These are phyloP conservation scores for Phytophthora megakarya DNA, from an alignment of 352 stramenopile species.

Conservation along the genomic window DNA sequence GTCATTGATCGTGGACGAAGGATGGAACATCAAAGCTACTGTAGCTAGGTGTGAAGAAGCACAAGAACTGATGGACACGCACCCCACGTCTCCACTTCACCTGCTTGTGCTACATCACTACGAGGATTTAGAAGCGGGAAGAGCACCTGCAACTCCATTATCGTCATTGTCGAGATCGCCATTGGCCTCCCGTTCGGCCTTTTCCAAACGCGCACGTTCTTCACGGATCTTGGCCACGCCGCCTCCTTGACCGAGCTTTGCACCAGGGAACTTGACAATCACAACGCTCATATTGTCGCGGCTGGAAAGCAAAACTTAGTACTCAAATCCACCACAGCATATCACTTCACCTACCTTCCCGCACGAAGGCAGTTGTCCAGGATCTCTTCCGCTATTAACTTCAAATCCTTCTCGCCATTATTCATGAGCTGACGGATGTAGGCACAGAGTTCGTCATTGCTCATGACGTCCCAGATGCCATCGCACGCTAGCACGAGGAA, in stretches of 20 bases:
- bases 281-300: constrained; percentile 89
- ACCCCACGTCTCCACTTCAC: constrained; percentile 16
- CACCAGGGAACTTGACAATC: constrained; percentile 75
- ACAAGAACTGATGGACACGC: constrained; percentile 6
- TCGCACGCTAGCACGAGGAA: constrained; percentile 93
- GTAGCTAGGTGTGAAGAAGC: constrained; percentile 22
- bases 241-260: constrained; percentile 64
- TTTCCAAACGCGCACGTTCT: constrained; percentile 52
- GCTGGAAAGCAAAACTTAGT: constrained; percentile 25
- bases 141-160: constrained; percentile 20
- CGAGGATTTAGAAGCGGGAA: constrained; percentile 24
- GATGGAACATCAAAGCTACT: constrained; percentile 17
- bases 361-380: constrained; percentile 75
- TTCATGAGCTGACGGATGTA: constrained; percentile 83
- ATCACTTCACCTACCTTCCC: constrained; percentile 51
- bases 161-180: constrained; percentile 24
- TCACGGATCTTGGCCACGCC: constrained; percentile 67
- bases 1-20: constrained; percentile 17
- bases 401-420: constrained; percentile 68
- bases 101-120: constrained; percentile 23
- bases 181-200: constrained; percentile 41
- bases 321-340: background rate
- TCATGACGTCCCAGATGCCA: constrained; percentile 95
- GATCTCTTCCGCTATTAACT: constrained; percentile 82
- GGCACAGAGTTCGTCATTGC: constrained; percentile 86